A percentile compares a stretch with the other conserved stretches of the same genome.
phyloP scores from a whole-genome alignment of 768 basidiomycete genomes.

The Clitopilus passeckerianus region DNA sequence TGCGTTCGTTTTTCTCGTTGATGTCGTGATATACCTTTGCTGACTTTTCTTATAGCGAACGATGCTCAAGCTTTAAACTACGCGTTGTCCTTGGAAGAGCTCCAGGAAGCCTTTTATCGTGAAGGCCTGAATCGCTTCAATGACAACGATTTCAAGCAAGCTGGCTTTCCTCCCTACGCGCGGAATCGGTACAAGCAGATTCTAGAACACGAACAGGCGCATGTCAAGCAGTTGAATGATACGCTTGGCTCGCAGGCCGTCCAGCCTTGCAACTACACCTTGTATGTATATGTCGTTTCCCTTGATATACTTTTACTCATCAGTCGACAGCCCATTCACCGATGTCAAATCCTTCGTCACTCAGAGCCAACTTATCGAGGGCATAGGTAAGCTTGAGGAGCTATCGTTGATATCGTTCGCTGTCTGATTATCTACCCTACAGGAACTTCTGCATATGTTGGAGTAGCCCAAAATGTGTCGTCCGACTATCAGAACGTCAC shows the following conservation, averaged over 20 bases:
- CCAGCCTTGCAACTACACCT: slow-evolving; percentile 51
- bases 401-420: not conserved
- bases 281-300: slow-evolving; percentile 26
- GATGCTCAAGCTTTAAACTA: slow-evolving; percentile 30
- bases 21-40: not conserved
- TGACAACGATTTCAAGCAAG: slow-evolving; percentile 36
- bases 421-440: not conserved
- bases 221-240: slow-evolving; percentile 35
- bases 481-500: slow-evolving; percentile 47
- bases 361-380: slow-evolving; percentile 49
- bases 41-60: not conserved
- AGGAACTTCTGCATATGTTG: slow-evolving; percentile 46
- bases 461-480: slow-evolving; percentile 41
- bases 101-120: slow-evolving; percentile 43
- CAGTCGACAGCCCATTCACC: slow-evolving; percentile 37
- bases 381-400: slow-evolving; percentile 31
- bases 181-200: slow-evolving; percentile 47
- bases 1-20: not conserved
- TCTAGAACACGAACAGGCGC: slow-evolving; percentile 43
- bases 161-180: slow-evolving; percentile 41
- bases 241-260: slow-evolving; percentile 33
- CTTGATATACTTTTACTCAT: not conserved
- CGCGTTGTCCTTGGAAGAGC: slow-evolving; percentile 43
- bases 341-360: slow-evolving; percentile 44
- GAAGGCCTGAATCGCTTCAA: slow-evolving; percentile 38